Evolutionary conservation across 2,329 filamentous ascomycete genomes (phyloP).

Genomic region (Bertia moriformis): DNA sequence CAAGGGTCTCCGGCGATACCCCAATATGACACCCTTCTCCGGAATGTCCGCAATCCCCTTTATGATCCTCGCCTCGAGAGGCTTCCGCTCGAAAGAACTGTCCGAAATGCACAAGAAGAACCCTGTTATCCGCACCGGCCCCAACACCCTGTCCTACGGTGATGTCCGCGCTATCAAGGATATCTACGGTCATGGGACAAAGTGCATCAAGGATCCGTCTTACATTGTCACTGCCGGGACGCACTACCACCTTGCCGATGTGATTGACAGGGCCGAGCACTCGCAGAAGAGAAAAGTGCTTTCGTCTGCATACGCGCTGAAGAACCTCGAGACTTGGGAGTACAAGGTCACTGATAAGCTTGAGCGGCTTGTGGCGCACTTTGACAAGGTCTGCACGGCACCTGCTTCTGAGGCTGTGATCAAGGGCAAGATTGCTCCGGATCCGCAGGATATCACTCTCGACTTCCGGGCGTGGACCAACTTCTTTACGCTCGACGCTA

Average conservation of each 20-base stretch:
- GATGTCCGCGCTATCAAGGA: slow-evolving; percentile 28
- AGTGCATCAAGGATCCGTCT: slow-evolving; percentile 31
- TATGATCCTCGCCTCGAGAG: slow-evolving; percentile 25
- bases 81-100: slow-evolving; percentile 25
- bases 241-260: slow-evolving; percentile 35
- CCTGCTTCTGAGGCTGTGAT: slow-evolving; percentile 11
- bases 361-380: slow-evolving; percentile 23
- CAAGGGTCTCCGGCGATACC: slow-evolving; percentile 30
- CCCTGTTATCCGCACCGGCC: slow-evolving; percentile 27
- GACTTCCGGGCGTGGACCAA: slow-evolving; percentile 36
- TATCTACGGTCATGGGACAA: slow-evolving; percentile 33
- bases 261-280: slow-evolving; percentile 33
- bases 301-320: slow-evolving; percentile 32
- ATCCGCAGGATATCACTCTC: slow-evolving; percentile 24
- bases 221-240: slow-evolving; percentile 28
- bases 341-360: slow-evolving; percentile 37
- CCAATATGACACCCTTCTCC: slow-evolving; percentile 23
- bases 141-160: slow-evolving; percentile 26
- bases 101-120: slow-evolving; percentile 26
- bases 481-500: slow-evolving; percentile 40
- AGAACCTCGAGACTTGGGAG: slow-evolving; percentile 38
- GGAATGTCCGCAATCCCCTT: slow-evolving; percentile 29
- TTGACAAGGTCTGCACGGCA: slow-evolving; percentile 23
- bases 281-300: slow-evolving; percentile 32
- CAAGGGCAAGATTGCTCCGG: slow-evolving; percentile 9